Evolutionary conservation across 305 asterid genomes (phyloP).

Genomic region (Fraxinus sp.): DNA sequence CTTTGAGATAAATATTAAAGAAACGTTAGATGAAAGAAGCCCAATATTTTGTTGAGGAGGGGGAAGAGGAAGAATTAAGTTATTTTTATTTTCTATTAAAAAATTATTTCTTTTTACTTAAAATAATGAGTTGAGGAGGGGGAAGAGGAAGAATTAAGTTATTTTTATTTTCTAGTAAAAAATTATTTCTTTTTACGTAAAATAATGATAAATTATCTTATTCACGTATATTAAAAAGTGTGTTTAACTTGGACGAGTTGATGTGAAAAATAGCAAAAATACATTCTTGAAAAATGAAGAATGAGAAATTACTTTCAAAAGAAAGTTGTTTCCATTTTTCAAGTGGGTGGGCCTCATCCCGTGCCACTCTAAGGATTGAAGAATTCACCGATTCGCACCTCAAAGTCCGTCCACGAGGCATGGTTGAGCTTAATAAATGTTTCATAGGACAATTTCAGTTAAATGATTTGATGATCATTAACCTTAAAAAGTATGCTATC

Average conservation of each 20-base stretch:
- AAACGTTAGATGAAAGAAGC: neutral
- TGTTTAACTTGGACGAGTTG: neutral
- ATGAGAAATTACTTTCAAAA: neutral
- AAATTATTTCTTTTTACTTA: too few relatives aligned
- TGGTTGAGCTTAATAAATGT: too few relatives aligned
- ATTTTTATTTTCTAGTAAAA: neutral
- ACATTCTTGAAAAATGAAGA: neutral
- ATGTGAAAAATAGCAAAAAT: neutral
- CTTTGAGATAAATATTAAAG: neutral
- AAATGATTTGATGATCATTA: neutral
- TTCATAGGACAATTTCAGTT: neutral
- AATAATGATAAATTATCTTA: neutral
- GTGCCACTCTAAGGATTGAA: too few relatives aligned
- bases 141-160: neutral
- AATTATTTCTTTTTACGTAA: neutral
- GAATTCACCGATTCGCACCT: too few relatives aligned
- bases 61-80: neutral
- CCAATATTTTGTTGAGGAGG: neutral
- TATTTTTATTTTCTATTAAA: too few relatives aligned
- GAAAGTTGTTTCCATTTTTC: too few relatives aligned
- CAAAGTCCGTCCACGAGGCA: too few relatives aligned
- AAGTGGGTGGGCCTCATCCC: too few relatives aligned
- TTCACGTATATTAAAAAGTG: neutral
- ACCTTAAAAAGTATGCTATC: neutral
- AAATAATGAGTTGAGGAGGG: too few relatives aligned